Evolutionary conservation across 805 yeast species (phyloP), one percentile per base, ranked within the genome.

Genomic region (Kodamaea neixiangensis): DNA sequence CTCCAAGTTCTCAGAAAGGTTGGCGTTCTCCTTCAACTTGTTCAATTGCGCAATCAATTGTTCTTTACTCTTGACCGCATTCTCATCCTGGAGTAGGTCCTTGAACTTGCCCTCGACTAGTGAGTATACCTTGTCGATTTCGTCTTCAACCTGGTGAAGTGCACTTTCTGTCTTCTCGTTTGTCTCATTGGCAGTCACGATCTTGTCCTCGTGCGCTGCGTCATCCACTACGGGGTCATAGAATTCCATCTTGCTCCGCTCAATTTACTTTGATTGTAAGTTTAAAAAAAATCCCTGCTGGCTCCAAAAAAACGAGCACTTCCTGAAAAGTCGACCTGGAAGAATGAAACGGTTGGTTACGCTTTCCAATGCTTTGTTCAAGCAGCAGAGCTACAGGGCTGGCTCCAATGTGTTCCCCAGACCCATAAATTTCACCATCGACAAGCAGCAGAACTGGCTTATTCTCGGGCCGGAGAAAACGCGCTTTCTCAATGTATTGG

Each of bases 151-250:
- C 56, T 77, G 73, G 18, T 69, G 67, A 47, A 81, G 80, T 1
- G 75, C 74, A 55, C 77, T 72, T 47, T 84, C 86, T 0, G 89
- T 82, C 57, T 77, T 75, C 43, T 64, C 68, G 56, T 78, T 74
- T 34, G 64, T 53, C 10, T 44, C 44, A 15, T 45, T 25, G 7
- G n/a, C 37, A 3, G 13, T 19, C 9, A 21, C 44, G 6, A 29
- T 45, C 39, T 57, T 60, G 9, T 53, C 55, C 22, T 54, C 50
- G 20, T 37, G 41, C 9, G 62, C 58, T 1, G 60, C 61, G n/a
- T 48, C 48, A 11, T 48, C 48, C 10, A 48, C 48, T 14, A 60
- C 52, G 19, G 75, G 72, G 25, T 68, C 74, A 29, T 58, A 50
- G 44, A 65, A 69, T 21, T 71, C 75, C 75, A 71, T 71, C 10